phyloP scores from a whole-genome alignment of 2,329 filamentous ascomycete genomes.

The Botryotinia convoluta region DNA sequence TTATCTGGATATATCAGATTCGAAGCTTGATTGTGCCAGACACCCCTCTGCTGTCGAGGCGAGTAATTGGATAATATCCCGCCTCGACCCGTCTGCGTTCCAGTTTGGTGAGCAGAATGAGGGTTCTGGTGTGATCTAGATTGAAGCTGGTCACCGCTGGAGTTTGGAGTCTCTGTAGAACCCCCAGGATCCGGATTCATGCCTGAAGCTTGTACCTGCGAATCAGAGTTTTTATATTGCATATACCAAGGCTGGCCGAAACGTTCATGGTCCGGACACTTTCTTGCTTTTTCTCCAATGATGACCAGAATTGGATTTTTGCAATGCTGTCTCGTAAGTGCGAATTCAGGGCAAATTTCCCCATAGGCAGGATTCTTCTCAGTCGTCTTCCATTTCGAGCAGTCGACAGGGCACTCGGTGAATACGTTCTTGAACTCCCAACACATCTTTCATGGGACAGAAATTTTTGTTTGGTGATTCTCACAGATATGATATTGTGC shows the following conservation, averaged over 20 bases:
- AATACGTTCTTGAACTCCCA: neutral
- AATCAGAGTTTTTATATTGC: neutral
- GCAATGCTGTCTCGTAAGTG: neutral
- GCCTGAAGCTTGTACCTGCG: neutral
- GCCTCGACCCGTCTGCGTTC: neutral
- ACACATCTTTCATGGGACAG: neutral
- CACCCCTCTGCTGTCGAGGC: neutral
- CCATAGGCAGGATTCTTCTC: neutral
- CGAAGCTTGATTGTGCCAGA: neutral
- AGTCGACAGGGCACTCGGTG: neutral
- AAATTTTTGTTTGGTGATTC: neutral
- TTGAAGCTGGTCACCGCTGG: neutral
- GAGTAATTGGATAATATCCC: neutral
- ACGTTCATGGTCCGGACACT: neutral
- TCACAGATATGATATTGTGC: neutral
- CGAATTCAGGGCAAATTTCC: neutral
- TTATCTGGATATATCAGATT: neutral
- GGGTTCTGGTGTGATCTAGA: neutral
- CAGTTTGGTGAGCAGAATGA: neutral
- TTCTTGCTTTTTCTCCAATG: neutral
- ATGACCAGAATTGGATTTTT: too few species aligned
- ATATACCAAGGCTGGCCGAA: fast-evolving
- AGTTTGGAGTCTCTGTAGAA: neutral
- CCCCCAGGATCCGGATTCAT: neutral
- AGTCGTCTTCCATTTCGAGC: neutral